Conservation (phyloP, 176 grass and related monocot species). For the Musa schizocarpa region DNA sequence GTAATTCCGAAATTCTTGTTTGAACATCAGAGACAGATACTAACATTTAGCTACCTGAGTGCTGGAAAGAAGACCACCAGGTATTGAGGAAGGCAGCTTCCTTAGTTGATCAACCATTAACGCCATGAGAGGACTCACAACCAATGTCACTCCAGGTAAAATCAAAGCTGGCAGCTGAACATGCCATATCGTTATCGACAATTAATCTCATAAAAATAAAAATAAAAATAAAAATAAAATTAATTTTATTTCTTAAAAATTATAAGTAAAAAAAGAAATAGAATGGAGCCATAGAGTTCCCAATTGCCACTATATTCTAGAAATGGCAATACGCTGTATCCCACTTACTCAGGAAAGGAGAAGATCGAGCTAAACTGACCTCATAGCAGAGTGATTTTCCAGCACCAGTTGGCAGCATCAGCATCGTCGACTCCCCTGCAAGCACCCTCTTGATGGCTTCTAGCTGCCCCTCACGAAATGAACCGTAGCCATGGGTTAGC, state of each 20-base stretch:
- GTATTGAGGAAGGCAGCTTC: conserved; percentile 75
- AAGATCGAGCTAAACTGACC: conserved; percentile 23
- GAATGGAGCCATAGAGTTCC: neutral
- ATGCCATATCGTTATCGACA: neutral
- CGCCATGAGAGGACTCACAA: conserved; percentile 87
- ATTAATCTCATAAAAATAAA: conserved; percentile 1
- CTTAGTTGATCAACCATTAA: conserved; percentile 94
- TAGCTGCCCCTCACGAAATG: conserved; percentile 69
- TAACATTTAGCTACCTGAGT: conserved; percentile 48
- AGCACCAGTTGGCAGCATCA: conserved; percentile 75
- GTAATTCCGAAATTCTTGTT: neutral
- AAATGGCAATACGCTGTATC: neutral
- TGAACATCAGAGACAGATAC: neutral
- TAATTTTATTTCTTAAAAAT: neutral
- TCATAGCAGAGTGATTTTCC: conserved; percentile 98
- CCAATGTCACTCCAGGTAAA: conserved; percentile 74
- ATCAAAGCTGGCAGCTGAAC: conserved; percentile 76
- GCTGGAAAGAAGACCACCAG: conserved; percentile 79
- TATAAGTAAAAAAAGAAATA: neutral
- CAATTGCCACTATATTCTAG: neutral
- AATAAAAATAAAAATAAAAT: neutral
- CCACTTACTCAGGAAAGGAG: neutral
- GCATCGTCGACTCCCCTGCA: conserved; percentile 71
- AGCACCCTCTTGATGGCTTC: conserved; percentile 60
- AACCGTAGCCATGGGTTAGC: conserved; percentile 54